A percentile compares a stretch with the other conserved stretches of the same genome.
These are phyloP conservation scores for Exophiala alcalophila DNA, from an alignment of 2,329 filamentous ascomycete genomes.

Conservation along the genomic window DNA sequence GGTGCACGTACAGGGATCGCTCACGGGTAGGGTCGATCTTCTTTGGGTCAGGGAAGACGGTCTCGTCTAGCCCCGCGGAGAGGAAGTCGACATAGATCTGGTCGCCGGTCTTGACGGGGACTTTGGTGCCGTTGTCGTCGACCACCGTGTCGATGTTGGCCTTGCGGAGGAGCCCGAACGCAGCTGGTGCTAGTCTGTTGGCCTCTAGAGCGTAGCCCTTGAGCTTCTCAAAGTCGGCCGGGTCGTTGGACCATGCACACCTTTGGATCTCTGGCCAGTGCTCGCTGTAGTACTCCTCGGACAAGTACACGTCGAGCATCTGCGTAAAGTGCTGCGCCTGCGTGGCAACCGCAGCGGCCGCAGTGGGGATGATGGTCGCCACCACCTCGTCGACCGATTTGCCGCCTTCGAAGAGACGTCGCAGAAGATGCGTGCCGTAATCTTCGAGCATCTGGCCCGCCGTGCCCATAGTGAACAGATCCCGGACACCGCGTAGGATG, in stretches of 20 bases:
- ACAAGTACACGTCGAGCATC: slow-evolving; percentile 57
- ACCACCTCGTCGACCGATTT: slow-evolving; percentile 51
- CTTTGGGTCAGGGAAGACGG: slow-evolving; percentile 40
- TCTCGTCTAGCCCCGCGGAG: slow-evolving; percentile 37
- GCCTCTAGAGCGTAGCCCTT: slow-evolving; percentile 32
- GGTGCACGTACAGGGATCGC: slow-evolving; percentile 42
- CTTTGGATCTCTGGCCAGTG: slow-evolving; percentile 31
- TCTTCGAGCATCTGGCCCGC: slow-evolving; percentile 41
- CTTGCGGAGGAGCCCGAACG: slow-evolving; percentile 29
- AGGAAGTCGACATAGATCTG: slow-evolving; percentile 31
- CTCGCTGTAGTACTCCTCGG: slow-evolving; percentile 36
- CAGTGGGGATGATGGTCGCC: slow-evolving; percentile 57
- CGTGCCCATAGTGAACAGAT: slow-evolving; percentile 26
- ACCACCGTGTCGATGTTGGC: slow-evolving; percentile 24
- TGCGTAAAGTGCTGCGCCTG: slow-evolving; percentile 59
- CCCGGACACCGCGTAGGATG: slow-evolving; percentile 38
- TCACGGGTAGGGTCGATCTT: slow-evolving; percentile 47
- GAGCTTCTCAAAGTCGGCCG: slow-evolving; percentile 30
- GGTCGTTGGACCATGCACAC: slow-evolving; percentile 29
- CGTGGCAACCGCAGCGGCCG: slow-evolving; percentile 55
- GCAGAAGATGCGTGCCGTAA: slow-evolving; percentile 57
- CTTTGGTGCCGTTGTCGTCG: slow-evolving; percentile 24
- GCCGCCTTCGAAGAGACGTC: slow-evolving; percentile 49
- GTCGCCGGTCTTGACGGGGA: slow-evolving; percentile 24
- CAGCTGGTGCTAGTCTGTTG: slow-evolving; percentile 28